A percentile compares a stretch with the other conserved stretches of the same genome.
Conservation (phyloP, 2,329 filamentous ascomycete genomes). For the Fusarium austroafricanum region DNA sequence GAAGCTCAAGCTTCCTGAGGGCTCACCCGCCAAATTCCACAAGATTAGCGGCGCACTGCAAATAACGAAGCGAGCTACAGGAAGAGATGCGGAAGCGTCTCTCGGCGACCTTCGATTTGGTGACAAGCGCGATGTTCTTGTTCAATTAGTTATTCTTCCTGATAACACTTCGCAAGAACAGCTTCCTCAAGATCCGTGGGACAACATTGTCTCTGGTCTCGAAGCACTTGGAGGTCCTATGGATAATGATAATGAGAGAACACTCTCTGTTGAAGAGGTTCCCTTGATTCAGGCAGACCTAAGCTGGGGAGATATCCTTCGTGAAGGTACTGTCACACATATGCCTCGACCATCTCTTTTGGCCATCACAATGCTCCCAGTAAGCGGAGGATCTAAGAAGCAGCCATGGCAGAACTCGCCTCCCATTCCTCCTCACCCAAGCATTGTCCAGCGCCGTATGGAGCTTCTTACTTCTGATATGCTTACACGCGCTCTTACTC, state of each 20-base stretch:
- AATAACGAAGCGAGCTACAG: constrained; percentile 95
- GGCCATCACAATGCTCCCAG: constrained; percentile 94
- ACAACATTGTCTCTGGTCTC: constrained; percentile 93
- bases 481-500: constrained; percentile 89
- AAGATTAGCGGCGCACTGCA: constrained; percentile 98
- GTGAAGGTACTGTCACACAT: constrained; percentile 87
- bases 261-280: constrained; percentile 90
- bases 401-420: constrained; percentile 74
- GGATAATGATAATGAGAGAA: constrained; percentile 86
- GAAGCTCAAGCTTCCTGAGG: constrained; percentile 92
- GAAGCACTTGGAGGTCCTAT: constrained; percentile 91
- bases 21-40: constrained; percentile 96
- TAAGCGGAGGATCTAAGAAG: constrained; percentile 70
- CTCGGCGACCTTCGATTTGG: constrained; percentile 94
- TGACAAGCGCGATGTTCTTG: constrained; percentile 92
- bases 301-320: constrained; percentile 90
- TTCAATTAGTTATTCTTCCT: constrained; percentile 91
- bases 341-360: constrained; percentile 89
- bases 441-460: constrained; percentile 96
- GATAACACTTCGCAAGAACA: constrained; percentile 86
- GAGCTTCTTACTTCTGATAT: constrained; percentile 98
- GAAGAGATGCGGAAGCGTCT: constrained; percentile 91
- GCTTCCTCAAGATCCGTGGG: constrained; percentile 94
- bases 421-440: constrained; percentile 93
- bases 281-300: constrained; percentile 96